These are phyloP conservation scores for Xylariaceae sp. DNA, from an alignment of 2,329 filamentous ascomycete species.

Conservation along the genomic window DNA sequence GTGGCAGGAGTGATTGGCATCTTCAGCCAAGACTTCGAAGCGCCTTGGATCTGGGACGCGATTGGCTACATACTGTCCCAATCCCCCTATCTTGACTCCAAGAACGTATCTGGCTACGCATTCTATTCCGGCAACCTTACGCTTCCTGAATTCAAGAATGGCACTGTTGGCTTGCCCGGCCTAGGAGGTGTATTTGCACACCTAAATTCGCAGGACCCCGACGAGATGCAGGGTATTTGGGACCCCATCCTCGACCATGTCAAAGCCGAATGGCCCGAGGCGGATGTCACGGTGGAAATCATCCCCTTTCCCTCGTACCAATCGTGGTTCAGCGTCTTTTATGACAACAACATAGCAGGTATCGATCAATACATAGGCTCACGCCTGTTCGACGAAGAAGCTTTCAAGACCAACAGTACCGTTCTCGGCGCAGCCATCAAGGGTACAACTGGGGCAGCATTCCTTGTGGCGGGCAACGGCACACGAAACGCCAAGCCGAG, in stretches of 20 bases:
- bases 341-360: constrained; percentile 36
- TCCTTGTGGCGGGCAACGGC: constrained; percentile 42
- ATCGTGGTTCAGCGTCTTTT: constrained; percentile 35
- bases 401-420: constrained; percentile 34
- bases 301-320: constrained; percentile 34
- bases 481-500: constrained; percentile 39
- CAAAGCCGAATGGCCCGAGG: constrained; percentile 35
- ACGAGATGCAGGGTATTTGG: constrained; percentile 29
- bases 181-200: constrained; percentile 34
- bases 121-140: constrained; percentile 34
- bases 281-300: constrained; percentile 15
- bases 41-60: constrained; percentile 41
- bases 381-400: constrained; percentile 38
- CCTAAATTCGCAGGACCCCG: constrained; percentile 33
- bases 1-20: constrained; percentile 28
- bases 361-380: constrained; percentile 38
- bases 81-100: constrained; percentile 44
- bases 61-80: constrained; percentile 43
- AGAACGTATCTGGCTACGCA: constrained; percentile 48
- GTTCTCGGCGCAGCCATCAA: constrained; percentile 36
- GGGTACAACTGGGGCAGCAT: constrained; percentile 32
- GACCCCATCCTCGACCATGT: constrained; percentile 36
- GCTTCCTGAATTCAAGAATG: constrained; percentile 1
- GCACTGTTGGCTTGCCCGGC: constrained; percentile 23
- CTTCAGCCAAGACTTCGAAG: constrained; percentile 27